These are phyloP conservation scores for Vigna nakashimae DNA, from an alignment of 306 rosid species.

Conservation along the genomic window DNA sequence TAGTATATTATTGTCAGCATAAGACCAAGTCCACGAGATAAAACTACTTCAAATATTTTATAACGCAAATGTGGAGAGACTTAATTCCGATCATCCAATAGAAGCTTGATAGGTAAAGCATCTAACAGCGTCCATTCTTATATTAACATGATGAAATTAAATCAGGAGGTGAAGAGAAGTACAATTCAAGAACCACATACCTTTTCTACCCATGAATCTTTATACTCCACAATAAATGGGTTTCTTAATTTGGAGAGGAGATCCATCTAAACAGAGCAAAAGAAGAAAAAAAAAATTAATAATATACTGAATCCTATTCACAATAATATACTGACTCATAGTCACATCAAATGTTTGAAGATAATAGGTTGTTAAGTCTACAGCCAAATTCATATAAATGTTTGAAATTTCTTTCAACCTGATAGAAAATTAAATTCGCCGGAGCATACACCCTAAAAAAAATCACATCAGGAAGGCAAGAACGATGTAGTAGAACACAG, in stretches of 20 bases:
- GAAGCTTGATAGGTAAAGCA: constrained; percentile 25
- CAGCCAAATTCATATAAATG: constrained; percentile 5
- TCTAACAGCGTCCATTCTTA: constrained; percentile 13
- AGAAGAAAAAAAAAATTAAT: background rate
- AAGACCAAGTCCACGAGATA: constrained; percentile 9
- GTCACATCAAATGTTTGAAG: constrained; percentile 30
- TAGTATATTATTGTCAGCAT: background rate
- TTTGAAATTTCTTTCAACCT: constrained; percentile 14
- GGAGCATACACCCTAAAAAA: background rate
- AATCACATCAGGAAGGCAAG: constrained; percentile 1
- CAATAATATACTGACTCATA: constrained; percentile 1
- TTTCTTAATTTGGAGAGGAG: constrained; percentile 80
- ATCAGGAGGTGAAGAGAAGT: constrained; percentile 11
- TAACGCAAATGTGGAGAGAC: constrained; percentile 1
- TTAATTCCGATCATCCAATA: constrained; percentile 13
- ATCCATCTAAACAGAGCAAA: constrained; percentile 70
- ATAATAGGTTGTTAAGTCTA: constrained; percentile 4
- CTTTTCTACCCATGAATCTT: constrained; percentile 99
- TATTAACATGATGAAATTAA: background rate
- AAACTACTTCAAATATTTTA: constrained; percentile 4
- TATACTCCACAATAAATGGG: constrained; percentile 94
- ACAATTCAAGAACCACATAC: constrained; percentile 44
- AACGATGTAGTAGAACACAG: constrained; percentile 28
- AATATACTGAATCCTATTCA: background rate
- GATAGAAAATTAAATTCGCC: background rate